These are phyloP conservation scores for Hemileia vastatrix DNA, from an alignment of 1,284 basidiomycete species.

Conservation along the genomic window DNA sequence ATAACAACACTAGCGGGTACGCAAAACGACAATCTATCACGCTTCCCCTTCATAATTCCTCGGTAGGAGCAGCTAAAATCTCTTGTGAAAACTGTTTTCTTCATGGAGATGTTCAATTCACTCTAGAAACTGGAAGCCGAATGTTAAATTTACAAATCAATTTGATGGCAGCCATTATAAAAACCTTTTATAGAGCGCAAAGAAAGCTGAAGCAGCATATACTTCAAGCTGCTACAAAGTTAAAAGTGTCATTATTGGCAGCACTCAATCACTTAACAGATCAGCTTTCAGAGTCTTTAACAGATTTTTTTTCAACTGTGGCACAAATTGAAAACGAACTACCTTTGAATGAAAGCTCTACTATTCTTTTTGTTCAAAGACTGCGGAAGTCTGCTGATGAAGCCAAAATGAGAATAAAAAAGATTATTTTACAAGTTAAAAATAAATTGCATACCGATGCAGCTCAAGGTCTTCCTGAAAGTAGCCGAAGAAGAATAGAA, in stretches of 20 bases:
- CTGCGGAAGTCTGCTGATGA: too few species aligned
- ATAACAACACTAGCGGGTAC: background rate
- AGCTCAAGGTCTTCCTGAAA: too few species aligned
- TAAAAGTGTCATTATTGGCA: background rate
- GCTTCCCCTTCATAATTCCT: background rate
- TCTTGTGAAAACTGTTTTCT: slow-evolving; percentile 13
- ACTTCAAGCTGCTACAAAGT: background rate
- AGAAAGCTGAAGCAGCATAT: background rate
- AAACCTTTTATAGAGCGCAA: slow-evolving; percentile 8
- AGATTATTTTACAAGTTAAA: too few species aligned
- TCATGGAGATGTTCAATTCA: slow-evolving; percentile 10
- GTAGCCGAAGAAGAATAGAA: too few species aligned
- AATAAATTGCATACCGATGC: too few species aligned
- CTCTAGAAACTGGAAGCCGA: slow-evolving; percentile 12
- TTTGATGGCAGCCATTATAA: background rate
- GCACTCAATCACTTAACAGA: slow-evolving; percentile 4
- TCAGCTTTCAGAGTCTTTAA: slow-evolving; percentile 6
- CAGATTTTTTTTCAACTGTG: slow-evolving; percentile 1
- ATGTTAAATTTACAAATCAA: slow-evolving; percentile 17
- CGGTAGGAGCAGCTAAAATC: slow-evolving; percentile 2
- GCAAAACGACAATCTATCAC: background rate
- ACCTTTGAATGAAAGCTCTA: too few species aligned
- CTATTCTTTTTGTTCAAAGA: too few species aligned
- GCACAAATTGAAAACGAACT: background rate
- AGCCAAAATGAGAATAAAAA: too few species aligned